Evolutionary conservation across 192 early-diverging fungal species (phyloP), one percentile per base, ranked within the genome.

Genomic region (Lobosporangium transversale): DNA sequence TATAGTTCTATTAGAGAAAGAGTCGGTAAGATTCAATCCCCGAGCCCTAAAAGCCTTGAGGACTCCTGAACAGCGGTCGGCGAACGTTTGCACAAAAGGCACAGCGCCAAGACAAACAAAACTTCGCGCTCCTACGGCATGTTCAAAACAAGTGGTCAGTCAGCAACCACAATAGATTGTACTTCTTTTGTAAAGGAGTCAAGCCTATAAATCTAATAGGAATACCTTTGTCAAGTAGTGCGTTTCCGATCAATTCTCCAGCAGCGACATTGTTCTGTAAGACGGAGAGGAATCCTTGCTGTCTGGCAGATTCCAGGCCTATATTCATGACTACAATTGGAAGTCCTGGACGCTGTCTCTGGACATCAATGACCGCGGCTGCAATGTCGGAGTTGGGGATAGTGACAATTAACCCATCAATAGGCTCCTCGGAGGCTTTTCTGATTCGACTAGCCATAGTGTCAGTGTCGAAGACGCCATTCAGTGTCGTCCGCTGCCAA

Each of bases 271-370:
- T 65, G 27, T 76, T 59, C 53, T 76, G 73, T 14, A 76, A 23
- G 5, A 76, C 73, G 1, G 73, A n/a, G 29, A 76, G 30, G 20
- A 62, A 14, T 4, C 59, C 58, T 14, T 61, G 32, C 45, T 76
- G 73, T n/a, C 30, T 43, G 27, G 73, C 73, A 14, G 27, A 58
- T 42, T 61, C 58, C n/a, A 50, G 43, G 0, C 73, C 73, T 8
- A 66, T 65, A 44, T 76, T 76, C 45, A 62, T 43, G 29, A 76
- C 65, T 1, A 76, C 73, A 1, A 76, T 50, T 8, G 73, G 73
- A 32, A 67, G 14, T 15, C 53, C 65, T 14, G 23, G 45, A 30
- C 59, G 52, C 11, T 62, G 43, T 7, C 64, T 50, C 1, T 30
- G 32, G 8, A 62, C 58, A 1, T 62, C 58, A 5, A 66, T 62